phyloP scores from a whole-genome alignment of 306 rosid genomes.

The Cucumis melo region DNA sequence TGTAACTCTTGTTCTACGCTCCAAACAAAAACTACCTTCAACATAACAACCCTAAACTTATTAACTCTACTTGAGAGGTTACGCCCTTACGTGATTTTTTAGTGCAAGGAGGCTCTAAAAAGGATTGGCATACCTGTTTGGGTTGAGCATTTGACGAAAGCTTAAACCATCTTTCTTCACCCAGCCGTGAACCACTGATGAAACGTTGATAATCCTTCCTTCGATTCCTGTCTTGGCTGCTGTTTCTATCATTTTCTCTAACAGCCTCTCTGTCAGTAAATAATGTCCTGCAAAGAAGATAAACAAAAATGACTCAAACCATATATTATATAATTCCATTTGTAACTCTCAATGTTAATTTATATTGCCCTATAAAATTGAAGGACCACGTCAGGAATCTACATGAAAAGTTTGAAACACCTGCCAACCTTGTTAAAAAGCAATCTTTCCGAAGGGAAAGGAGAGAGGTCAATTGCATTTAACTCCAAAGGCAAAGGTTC shows the following conservation, averaged over 20 bases:
- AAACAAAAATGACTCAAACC: neutral
- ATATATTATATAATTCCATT: neutral
- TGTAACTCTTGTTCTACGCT: too few relatives aligned
- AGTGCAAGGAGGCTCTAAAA: too few relatives aligned
- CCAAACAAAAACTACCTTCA: too few relatives aligned
- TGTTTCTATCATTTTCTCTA: slow-evolving; percentile 75
- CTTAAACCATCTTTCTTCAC: slow-evolving; percentile 49
- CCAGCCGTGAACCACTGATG: slow-evolving; percentile 80
- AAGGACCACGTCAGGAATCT: neutral
- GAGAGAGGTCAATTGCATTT: neutral
- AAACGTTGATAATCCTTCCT: slow-evolving; percentile 81
- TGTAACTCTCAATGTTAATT: neutral
- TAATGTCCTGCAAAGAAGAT: slow-evolving; percentile 51
- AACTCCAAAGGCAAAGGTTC: neutral
- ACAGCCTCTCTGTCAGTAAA: slow-evolving; percentile 61
- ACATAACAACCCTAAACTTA: too few relatives aligned
- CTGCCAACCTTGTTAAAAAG: neutral
- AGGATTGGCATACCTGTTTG: slow-evolving; percentile 29
- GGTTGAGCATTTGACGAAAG: slow-evolving; percentile 57
- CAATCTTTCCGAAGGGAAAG: neutral
- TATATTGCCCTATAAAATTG: neutral
- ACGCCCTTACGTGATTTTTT: too few relatives aligned
- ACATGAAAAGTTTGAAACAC: neutral
- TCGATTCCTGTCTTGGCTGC: slow-evolving; percentile 67
- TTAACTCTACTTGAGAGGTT: too few relatives aligned